Conservation (phyloP, 306 rosid genomes). For the Lathyrus sativus region DNA sequence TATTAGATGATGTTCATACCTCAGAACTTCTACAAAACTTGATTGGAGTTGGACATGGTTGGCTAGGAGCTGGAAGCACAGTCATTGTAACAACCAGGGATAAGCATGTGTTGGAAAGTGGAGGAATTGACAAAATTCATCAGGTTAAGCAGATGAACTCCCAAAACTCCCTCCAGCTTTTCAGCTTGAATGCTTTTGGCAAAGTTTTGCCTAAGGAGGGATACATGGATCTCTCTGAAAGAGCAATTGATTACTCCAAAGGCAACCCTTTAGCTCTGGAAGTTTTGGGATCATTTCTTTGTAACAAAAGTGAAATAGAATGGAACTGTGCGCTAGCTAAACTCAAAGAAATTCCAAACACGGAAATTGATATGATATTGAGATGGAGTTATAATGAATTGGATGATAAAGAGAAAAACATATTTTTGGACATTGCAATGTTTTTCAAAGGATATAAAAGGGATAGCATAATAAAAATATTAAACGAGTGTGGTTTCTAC, state of each 20-base stretch:
- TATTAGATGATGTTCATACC: constrained; percentile 30
- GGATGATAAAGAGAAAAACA: not conserved
- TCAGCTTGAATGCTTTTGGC: constrained; percentile 37
- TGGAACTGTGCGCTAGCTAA: constrained; percentile 30
- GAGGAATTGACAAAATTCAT: constrained; percentile 14
- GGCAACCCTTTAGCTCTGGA: constrained; percentile 39
- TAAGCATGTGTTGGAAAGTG: not conserved
- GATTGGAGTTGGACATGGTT: not conserved
- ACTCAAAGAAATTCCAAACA: not conserved
- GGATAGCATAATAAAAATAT: not conserved
- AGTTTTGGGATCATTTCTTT: constrained; percentile 35
- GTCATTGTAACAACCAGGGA: constrained; percentile 32
- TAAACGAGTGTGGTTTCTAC: not conserved
- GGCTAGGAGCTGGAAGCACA: constrained; percentile 24
- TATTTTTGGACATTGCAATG: constrained; percentile 31
- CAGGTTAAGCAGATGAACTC: constrained; percentile 21
- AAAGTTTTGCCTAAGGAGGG: not conserved
- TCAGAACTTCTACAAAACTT: not conserved
- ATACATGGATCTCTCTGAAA: constrained; percentile 5
- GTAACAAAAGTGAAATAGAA: not conserved
- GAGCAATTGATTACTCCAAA: constrained; percentile 19
- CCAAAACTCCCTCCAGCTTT: constrained; percentile 25
- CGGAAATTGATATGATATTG: constrained; percentile 6
- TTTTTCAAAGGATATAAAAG: not conserved
- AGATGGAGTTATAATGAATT: constrained; percentile 19